Conservation (phyloP, 768 basidiomycete species). For the Trametes cubensis region DNA sequence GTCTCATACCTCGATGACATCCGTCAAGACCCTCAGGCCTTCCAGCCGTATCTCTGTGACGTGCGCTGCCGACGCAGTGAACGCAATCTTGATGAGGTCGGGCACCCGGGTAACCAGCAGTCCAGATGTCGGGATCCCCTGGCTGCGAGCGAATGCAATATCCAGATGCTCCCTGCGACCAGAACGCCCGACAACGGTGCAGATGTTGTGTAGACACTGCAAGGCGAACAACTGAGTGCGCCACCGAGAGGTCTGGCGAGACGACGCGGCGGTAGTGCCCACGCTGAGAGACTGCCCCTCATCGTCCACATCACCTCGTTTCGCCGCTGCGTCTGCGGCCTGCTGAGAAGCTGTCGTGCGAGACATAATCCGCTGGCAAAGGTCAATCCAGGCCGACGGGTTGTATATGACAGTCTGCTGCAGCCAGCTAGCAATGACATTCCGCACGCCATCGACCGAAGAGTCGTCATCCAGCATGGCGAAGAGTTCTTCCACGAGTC, state of each 20-base stretch:
- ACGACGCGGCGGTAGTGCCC: conserved; percentile 48
- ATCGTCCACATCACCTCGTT: conserved; percentile 72
- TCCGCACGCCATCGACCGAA: conserved; percentile 88
- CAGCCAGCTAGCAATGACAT: conserved; percentile 93
- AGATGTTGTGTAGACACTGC: conserved; percentile 89
- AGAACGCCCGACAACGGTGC: conserved; percentile 69
- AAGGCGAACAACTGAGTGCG: conserved; percentile 95
- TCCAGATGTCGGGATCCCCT: conserved; percentile 58
- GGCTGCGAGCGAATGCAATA: conserved; percentile 63
- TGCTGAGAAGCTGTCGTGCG: conserved; percentile 86
- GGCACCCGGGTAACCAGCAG: conserved; percentile 84
- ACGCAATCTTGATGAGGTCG: conserved; percentile 97
- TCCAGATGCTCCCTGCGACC: conserved; percentile 86
- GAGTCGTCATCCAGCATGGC: conserved; percentile 95
- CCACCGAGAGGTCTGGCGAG: conserved; percentile 79
- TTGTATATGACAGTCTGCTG: conserved; percentile 91
- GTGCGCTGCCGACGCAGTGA: conserved; percentile 95
- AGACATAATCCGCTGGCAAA: conserved; percentile 97
- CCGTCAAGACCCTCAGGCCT: conserved; percentile 84
- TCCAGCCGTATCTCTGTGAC: conserved; percentile 94
- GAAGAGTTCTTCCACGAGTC: conserved; percentile 91
- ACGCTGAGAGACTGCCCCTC: conserved; percentile 90
- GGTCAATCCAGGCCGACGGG: conserved; percentile 96
- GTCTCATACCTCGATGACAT: conserved; percentile 83
- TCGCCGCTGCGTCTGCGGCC: conserved; percentile 60